Evolutionary conservation across 192 early-diverging fungal genomes (phyloP), one percentile per base, ranked within the genome.

Genomic region (Gryganskiella cystojenkinii): DNA sequence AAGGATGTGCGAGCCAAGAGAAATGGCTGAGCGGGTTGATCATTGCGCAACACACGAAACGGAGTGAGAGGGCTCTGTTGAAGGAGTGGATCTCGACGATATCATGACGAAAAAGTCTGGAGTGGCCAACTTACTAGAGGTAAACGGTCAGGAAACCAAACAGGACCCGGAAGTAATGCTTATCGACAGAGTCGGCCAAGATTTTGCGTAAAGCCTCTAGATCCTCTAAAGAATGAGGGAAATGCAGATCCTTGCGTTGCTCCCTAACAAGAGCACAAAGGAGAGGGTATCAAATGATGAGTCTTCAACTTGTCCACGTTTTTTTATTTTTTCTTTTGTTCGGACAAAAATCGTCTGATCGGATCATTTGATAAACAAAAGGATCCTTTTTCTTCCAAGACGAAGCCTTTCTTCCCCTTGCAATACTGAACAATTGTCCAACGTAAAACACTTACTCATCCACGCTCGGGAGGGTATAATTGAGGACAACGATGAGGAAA

Each of bases 161-260:
- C 57, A 85, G 65, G 24, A 89, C 85, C 31, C 81, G 80, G 34
- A 65, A 79, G 65, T 85, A 85, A 50, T 85, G 82, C 52, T 83
- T 59, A 27, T 84, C 80, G 55, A 89, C 87, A 40, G 85, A 89
- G 14, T 74, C 66, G 49, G 56, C 62, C 28, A 89, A 52, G 15
- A 87, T 70, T 28, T 79, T 78, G 64, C 86, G 84, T 43, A 89
- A 50, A 19, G 55, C 60, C 40, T 72, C 79, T 19, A 89, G 65
- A 44, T 89, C 84, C 27, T 85, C 74, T n/a, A 89, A 37, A 22
- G 80, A 81, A 31, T 70, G 81, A 37, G 87, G 87, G 13, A 89
- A 79, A 40, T 83, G 83, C 33, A 87, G 15, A 24, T 70, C 70
- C 24, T 84, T 79, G 14, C 76, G 67, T 13, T 87, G 79, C 31